Evolutionary conservation across 768 basidiomycete species (phyloP), one percentile per base, ranked within the genome.

Genomic region (Wakefieldia striispora): DNA sequence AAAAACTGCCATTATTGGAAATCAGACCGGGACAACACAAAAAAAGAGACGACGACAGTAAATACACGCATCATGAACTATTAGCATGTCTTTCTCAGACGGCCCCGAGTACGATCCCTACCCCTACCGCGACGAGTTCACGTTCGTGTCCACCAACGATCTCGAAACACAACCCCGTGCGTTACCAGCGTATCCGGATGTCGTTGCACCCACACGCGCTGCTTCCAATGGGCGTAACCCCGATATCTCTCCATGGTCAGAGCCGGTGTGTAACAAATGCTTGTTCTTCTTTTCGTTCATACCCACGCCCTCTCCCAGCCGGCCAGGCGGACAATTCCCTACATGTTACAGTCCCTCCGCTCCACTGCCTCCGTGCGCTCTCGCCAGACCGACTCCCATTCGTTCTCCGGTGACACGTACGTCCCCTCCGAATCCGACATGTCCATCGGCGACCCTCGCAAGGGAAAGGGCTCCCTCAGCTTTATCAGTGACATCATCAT

Each of bases 401-500:
- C 62, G 10, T 49, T 58, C 13, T 12, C 60, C 26, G 53, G 58
- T 34, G 72, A 72, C 37, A 53, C 61, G 5, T 55, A 47, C 35
- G 68, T 45, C 12, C 17, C 63, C 56, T 70, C 57, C 51, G 66
- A 54, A 56, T 70, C 59, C 55, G 74, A 59, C 60, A 62, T 44
- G 70, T 62, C 74, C 23, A 56, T 74, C 36, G 56, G 53, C 42
- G 66, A 73, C 33, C 49, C 63, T 0, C 76, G 76, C 43, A 83
- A 74, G 64, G 62, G 71, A 29, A 83, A 79, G 64, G 70, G 76
- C 9, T 78, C 77, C 14, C 63, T 80, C 37, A 62, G 61, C 50
- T 62, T 58, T 16, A 66, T 79, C 47, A 66, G 67, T 45, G 71
- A 74, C 55, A 69, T 69, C 53, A 67, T 65, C 55, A 77, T 61